phyloP scores from a whole-genome alignment of 352 stramenopile genomes.

The Phytophthora sp. region DNA sequence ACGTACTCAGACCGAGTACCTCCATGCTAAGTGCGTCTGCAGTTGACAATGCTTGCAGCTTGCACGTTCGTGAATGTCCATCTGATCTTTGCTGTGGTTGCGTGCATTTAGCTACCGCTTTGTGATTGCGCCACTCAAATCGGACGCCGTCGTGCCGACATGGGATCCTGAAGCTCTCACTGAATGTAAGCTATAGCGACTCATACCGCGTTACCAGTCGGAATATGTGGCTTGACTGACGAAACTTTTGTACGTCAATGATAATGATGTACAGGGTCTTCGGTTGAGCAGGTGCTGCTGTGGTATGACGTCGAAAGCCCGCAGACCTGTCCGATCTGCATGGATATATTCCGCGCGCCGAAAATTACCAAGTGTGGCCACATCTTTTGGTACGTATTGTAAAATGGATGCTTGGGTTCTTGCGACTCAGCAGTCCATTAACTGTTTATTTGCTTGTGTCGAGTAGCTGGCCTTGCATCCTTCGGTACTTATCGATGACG shows the following conservation, averaged over 20 bases:
- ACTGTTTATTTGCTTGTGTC: conserved; percentile 5
- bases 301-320: conserved; percentile 70
- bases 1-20: conserved; percentile 83
- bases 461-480: conserved; percentile 80
- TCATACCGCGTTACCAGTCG: neutral
- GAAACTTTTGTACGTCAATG: neutral
- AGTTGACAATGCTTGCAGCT: neutral
- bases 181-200: conserved; percentile 59
- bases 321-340: conserved; percentile 80
- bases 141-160: conserved; percentile 50
- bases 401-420: no score
- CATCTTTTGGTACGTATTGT: conserved; percentile 72
- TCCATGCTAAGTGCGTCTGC: conserved; percentile 82
- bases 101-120: conserved; percentile 72
- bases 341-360: conserved; percentile 75
- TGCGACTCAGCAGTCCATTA: no score
- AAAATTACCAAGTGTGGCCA: conserved; percentile 90
- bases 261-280: conserved; percentile 56
- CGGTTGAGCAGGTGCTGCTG: conserved; percentile 83
- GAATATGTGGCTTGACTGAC: no score
- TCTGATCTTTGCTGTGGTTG: neutral
- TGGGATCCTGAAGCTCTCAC: conserved; percentile 82
- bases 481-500: conserved; percentile 82
- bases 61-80: neutral
- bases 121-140: conserved; percentile 66